Evolutionary conservation across 805 yeast genomes (phyloP).

Genomic region (Priceomyces medius): DNA sequence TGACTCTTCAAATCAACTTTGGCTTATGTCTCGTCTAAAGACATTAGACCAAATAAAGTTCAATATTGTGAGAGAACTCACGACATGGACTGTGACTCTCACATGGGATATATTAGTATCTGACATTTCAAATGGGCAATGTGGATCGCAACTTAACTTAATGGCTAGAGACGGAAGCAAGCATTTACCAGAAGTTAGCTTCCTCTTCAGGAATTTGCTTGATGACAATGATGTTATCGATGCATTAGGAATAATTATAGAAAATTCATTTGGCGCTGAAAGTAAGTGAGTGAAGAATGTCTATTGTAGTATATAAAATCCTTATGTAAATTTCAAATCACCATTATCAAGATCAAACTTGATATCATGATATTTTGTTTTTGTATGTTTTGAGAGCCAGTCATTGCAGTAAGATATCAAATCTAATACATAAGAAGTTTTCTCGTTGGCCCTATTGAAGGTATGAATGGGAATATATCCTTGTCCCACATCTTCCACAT

Average conservation of each 20-base stretch:
- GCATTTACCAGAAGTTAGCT: slow-evolving; percentile 9
- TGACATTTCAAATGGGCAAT: slow-evolving; percentile 21
- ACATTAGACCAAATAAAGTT: slow-evolving; percentile 19
- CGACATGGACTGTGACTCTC: slow-evolving; percentile 9
- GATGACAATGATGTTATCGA: slow-evolving; percentile 24
- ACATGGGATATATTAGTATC: slow-evolving; percentile 25
- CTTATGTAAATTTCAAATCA: slow-evolving; percentile 10
- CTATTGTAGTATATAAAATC: background rate
- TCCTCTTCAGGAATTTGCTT: slow-evolving; percentile 20
- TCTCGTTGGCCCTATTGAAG: slow-evolving; percentile 33
- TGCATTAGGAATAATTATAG: slow-evolving; percentile 23
- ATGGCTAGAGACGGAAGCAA: slow-evolving; percentile 8
- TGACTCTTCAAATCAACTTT: slow-evolving; percentile 16
- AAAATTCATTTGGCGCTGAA: slow-evolving; percentile 15
- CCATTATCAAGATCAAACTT: slow-evolving; percentile 30
- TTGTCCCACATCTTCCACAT: slow-evolving; percentile 16
- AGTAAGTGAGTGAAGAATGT: background rate
- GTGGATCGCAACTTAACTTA: slow-evolving; percentile 19
- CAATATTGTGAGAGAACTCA: slow-evolving; percentile 4
- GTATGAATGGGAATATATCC: slow-evolving; percentile 33
- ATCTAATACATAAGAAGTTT: slow-evolving; percentile 23
- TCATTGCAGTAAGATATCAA: slow-evolving; percentile 26
- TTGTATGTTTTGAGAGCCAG: slow-evolving; percentile 16
- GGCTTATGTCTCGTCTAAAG: slow-evolving; percentile 20
- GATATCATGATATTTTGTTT: slow-evolving; percentile 7